Base-by-base conservation (phyloP, 2,329 filamentous ascomycete species). In the Xylaria sp. region DNA sequence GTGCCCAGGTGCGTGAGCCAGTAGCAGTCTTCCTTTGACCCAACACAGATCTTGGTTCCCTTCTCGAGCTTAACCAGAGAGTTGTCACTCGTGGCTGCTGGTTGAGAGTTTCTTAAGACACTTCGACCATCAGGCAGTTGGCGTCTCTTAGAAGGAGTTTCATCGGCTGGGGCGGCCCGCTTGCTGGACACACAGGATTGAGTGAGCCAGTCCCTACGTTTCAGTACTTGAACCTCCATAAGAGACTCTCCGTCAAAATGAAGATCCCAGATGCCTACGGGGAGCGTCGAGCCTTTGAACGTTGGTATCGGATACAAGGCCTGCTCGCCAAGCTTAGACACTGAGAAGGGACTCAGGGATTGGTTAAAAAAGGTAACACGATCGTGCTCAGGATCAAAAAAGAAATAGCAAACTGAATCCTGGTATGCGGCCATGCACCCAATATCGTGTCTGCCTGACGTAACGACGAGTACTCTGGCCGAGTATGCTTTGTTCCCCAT, bases 1-100 rank as follows among this genome's bases (percentile, higher is more conserved):
- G 63, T 66, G 2, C 34, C 28, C 7, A 60, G 56, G 28, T 39
- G 63, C 9, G 31, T 61, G 23, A 65, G 55, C 57, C 57, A 56
- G 23, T 66, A 61, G 6, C 55, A n/a, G 7, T 58, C 18, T 23
- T 18, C 44, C 20, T 12, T 12, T n/a, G 20, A 28, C 18, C 50
- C 58, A 28, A 62, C 23, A 46, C 4, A 34, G 9, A 56, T 56
- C 9, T 6, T n/a, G 20, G 37, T 37, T n/a, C 55, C 63, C 18
- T 46, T 9, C 4, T 59, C 10, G 1, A 65, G 63, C 20, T 52
- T 25, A 3, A 34, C 13, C 1, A 65, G 23, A 5, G 63, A 31
- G 12, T 65, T 59, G 5, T 46, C 9, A 5, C 2, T n/a, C 18
- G 20, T 1, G 6, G 18, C 23, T 8, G 12, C 15, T 9, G 2